Evolutionary conservation across 2,329 filamentous ascomycete species (phyloP).

Genomic region (Trichoderma semiorbis): DNA sequence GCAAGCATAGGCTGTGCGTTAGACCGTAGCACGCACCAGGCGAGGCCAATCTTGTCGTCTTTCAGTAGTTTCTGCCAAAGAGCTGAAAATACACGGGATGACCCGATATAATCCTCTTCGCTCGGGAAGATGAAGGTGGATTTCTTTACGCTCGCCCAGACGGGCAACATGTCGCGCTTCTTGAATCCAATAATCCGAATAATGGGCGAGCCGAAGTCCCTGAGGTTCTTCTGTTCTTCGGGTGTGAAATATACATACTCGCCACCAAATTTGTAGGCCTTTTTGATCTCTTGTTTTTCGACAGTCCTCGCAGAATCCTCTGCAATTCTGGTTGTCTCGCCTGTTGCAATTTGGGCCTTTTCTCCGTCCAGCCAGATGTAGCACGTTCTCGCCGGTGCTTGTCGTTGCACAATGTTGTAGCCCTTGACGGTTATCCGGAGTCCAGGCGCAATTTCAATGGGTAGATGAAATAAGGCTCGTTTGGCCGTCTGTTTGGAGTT

Average conservation of each 20-base stretch:
- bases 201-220: constrained; percentile 75
- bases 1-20: constrained; percentile 78
- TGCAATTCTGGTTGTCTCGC: constrained; percentile 70
- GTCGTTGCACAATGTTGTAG: constrained; percentile 82
- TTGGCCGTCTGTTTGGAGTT: constrained; percentile 87
- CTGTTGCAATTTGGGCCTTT: constrained; percentile 71
- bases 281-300: constrained; percentile 77
- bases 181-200: constrained; percentile 96
- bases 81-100: constrained; percentile 87
- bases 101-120: constrained; percentile 85
- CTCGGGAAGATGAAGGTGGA: constrained; percentile 92
- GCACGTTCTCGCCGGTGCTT: constrained; percentile 75
- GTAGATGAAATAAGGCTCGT: constrained; percentile 80
- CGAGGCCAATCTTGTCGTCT: constrained; percentile 76
- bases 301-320: constrained; percentile 75
- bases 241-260: constrained; percentile 82
- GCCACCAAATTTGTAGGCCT: constrained; percentile 94
- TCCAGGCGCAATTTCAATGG: constrained; percentile 80
- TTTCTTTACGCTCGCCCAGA: constrained; percentile 83
- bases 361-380: constrained; percentile 90
- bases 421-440: constrained; percentile 89
- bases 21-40: constrained; percentile 81
- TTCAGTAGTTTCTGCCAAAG: constrained; percentile 82
- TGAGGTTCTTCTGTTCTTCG: constrained; percentile 76
- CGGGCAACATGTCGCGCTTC: constrained; percentile 65